These are phyloP conservation scores for Circinella umbellata DNA, from an alignment of 371 early-diverging fungal genomes.

Conservation along the genomic window DNA sequence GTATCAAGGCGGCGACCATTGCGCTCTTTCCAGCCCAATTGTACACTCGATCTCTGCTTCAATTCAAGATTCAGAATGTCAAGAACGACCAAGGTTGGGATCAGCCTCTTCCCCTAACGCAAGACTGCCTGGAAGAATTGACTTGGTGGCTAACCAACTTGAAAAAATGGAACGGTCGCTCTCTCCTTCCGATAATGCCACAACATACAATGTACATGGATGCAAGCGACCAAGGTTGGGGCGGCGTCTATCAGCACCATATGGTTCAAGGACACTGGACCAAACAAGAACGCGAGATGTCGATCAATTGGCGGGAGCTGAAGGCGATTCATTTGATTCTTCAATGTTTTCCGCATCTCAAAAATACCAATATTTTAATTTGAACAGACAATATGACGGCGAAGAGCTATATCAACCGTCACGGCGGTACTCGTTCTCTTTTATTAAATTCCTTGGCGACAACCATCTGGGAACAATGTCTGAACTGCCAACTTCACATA, in stretches of 20 bases:
- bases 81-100: slow-evolving; percentile 2
- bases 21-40: slow-evolving; percentile 30
- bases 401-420: slow-evolving; percentile 32
- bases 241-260: not conserved
- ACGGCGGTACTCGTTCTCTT: slow-evolving; percentile 30
- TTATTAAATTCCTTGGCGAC: slow-evolving; percentile 26
- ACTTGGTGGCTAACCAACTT: slow-evolving; percentile 19
- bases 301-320: slow-evolving; percentile 36
- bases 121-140: slow-evolving; percentile 18
- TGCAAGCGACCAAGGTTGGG: slow-evolving; percentile 32
- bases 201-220: slow-evolving; percentile 19
- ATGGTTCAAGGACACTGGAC: slow-evolving; percentile 5
- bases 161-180: slow-evolving; percentile 19
- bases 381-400: slow-evolving; percentile 35
- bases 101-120: not conserved
- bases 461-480: slow-evolving; percentile 25
- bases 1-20: slow-evolving; percentile 26
- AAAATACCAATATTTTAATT: slow-evolving; percentile 21
- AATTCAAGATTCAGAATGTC: slow-evolving; percentile 14
- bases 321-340: slow-evolving; percentile 20
- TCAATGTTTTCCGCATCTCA: slow-evolving; percentile 15
- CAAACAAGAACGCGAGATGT: not conserved
- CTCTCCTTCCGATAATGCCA: slow-evolving; percentile 7
- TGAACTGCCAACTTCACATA: slow-evolving; percentile 21
- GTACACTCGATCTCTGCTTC: slow-evolving; percentile 14